Evolutionary conservation across 805 yeast species (phyloP).

Genomic region (Myxozyma kluyveri): DNA sequence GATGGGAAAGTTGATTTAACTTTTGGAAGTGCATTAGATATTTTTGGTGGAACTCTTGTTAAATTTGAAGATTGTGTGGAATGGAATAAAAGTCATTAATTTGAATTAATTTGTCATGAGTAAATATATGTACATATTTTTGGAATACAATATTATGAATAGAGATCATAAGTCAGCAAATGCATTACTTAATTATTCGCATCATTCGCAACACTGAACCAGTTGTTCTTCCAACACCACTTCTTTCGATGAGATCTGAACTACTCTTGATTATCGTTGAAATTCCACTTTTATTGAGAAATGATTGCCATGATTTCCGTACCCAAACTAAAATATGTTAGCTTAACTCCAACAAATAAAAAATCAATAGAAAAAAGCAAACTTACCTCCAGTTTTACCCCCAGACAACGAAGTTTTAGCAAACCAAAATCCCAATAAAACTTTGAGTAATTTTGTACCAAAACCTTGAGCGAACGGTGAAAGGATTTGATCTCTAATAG

Average conservation of each 20-base stretch:
- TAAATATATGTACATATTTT: not conserved
- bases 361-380: not conserved
- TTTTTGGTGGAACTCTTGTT: constrained; percentile 87
- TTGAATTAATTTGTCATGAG: not conserved
- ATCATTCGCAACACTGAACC: too few relatives aligned
- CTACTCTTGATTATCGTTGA: too few relatives aligned
- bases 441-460: constrained; percentile 11
- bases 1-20: constrained; percentile 85
- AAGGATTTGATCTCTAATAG: constrained; percentile 28
- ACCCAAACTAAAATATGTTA: too few relatives aligned
- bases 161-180: too few relatives aligned
- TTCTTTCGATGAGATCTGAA: too few relatives aligned
- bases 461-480: constrained; percentile 28
- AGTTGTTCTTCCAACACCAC: too few relatives aligned
- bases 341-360: not conserved
- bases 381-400: constrained; percentile 15
- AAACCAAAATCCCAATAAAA: constrained; percentile 15
- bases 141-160: not conserved
- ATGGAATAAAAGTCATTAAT: constrained; percentile 55
- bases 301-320: not conserved
- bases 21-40: constrained; percentile 87
- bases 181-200: too few relatives aligned
- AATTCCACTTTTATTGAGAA: too few relatives aligned
- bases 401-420: constrained; percentile 9
- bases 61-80: constrained; percentile 67